Base-by-base conservation (phyloP, 2,329 filamentous ascomycete species). In the Fusarium hainanense region DNA sequence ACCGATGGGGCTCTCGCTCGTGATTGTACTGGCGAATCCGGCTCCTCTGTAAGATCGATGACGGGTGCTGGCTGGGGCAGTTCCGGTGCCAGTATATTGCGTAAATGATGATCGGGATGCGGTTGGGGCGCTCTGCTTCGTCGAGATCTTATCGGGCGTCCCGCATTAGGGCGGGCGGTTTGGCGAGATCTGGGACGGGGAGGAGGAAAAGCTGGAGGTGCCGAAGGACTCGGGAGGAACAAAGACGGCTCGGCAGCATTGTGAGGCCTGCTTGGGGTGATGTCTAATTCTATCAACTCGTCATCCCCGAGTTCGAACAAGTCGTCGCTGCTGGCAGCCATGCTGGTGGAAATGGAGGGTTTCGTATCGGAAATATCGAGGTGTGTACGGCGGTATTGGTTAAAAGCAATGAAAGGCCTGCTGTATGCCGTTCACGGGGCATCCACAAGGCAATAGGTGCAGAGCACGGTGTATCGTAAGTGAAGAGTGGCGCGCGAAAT, bases 31-130 rank as follows among this genome's bases (percentile, higher is more conserved):
- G 84, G 83, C 20, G 83, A 85, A 72, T 86, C 84, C 0, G 84
- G 83, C 67, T 86, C 85, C 12, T 79, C 80, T 1, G 85, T 87
- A 49, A 87, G 75, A 60, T 87, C 85, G 44, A 87, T 87, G 16
- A 86, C 76, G 20, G 79, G 69, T 8, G 77, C 54, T 41, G 34
- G 58, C 49, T 69, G 70, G n/a, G 51, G 48, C 44, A 64, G 60
- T 16, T 50, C 32, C 16, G 57, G 54, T 12, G 44, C 49, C 23
- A 54, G 57, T 20, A 42, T 42, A 28, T 43, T 62, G 20, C 65
- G 50, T 43, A 55, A 47, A 47, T 42, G 62, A 28, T 63, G 69
- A 20, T 47, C 21, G 14, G 40, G 21, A 16, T 60, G 55, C 11
- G 23, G 49, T 25, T 25, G 49, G 13, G 49, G 32, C 25, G 49